These are phyloP conservation scores for Rhodotorula sp. DNA, from an alignment of 1,284 basidiomycete species.

Conservation along the genomic window DNA sequence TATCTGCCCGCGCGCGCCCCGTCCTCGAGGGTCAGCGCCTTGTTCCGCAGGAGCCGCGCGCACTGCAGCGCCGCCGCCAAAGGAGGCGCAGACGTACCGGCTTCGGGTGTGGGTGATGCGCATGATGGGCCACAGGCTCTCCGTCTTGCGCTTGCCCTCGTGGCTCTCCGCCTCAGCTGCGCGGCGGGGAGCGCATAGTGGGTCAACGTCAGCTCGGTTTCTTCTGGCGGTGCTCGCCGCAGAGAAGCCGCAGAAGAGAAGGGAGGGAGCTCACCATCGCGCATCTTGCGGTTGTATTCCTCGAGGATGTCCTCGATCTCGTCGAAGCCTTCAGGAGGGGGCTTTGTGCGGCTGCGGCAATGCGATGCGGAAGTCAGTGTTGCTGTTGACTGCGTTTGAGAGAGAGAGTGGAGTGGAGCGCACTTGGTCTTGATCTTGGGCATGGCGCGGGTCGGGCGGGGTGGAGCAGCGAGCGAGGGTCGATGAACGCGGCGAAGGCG, in stretches of 20 bases:
- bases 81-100: conserved; percentile 41
- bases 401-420: neutral
- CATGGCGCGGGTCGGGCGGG: conserved; percentile 55
- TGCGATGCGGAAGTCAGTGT: neutral
- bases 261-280: conserved; percentile 63
- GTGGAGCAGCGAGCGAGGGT: neutral
- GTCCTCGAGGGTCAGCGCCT: neutral
- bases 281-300: conserved; percentile 56
- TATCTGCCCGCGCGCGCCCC: conserved; percentile 61
- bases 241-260: neutral
- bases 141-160: conserved; percentile 95
- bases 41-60: neutral
- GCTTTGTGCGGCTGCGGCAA: conserved; percentile 69
- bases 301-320: conserved; percentile 58
- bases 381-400: too few species aligned
- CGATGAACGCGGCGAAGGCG: neutral
- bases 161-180: conserved; percentile 91
- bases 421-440: conserved; percentile 86
- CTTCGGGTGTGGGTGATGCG: conserved; percentile 93
- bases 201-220: neutral
- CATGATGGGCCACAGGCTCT: conserved; percentile 99
- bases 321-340: conserved; percentile 95
- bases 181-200: too few species aligned
- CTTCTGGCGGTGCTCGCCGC: too few species aligned
- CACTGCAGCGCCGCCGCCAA: too few species aligned